Evolutionary conservation across 306 rosid genomes (phyloP).

Genomic region (Trifolium repens): DNA sequence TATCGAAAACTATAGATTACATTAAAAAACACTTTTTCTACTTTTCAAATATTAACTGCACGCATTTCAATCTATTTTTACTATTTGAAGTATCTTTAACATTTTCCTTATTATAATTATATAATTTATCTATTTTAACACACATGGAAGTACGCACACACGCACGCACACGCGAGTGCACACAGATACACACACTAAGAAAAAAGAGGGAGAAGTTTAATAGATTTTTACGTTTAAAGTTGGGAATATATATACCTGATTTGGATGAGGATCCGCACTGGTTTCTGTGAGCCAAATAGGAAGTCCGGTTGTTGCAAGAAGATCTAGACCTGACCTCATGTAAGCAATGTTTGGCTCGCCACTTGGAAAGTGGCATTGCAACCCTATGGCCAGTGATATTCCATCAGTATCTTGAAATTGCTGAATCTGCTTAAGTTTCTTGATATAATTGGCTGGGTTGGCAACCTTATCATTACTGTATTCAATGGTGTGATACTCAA

Average conservation of each 20-base stretch:
- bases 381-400: slow-evolving; percentile 58
- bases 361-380: slow-evolving; percentile 60
- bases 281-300: slow-evolving; percentile 88
- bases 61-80: too few species aligned
- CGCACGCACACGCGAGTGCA: too few species aligned
- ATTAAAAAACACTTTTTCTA: too few species aligned
- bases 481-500: slow-evolving; percentile 71
- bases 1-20: too few species aligned
- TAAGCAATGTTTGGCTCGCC: slow-evolving; percentile 65
- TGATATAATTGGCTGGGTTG: slow-evolving; percentile 48
- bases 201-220: background rate
- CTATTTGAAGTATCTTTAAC: too few species aligned
- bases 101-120: background rate
- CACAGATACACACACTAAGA: too few species aligned
- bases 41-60: too few species aligned
- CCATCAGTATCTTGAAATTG: slow-evolving; percentile 53
- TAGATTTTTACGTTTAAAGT: background rate
- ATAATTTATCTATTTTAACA: too few species aligned
- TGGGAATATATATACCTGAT: slow-evolving; percentile 54
- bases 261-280: slow-evolving; percentile 40
- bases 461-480: slow-evolving; percentile 42
- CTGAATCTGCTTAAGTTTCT: slow-evolving; percentile 53
- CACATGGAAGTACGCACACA: background rate
- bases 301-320: slow-evolving; percentile 52
- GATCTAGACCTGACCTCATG: slow-evolving; percentile 69